A percentile compares a stretch with the other conserved stretches of the same genome.
Conservation (phyloP, 345 rosid genomes). For the Mangifera indica region DNA sequence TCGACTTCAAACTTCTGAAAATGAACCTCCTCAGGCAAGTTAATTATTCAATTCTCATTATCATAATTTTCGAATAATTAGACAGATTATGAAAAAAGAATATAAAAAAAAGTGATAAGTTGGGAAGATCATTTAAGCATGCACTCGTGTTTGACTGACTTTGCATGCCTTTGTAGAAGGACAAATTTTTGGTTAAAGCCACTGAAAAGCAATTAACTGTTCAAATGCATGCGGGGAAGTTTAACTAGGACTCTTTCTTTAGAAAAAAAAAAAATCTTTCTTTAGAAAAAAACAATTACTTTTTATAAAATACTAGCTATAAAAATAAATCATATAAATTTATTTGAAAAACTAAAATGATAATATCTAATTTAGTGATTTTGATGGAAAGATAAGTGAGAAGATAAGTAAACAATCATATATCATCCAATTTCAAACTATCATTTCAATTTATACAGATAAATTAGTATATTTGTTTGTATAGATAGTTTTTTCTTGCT, state of each 20-base stretch:
- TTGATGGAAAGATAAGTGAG: too few relatives aligned
- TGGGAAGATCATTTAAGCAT: slow-evolving; percentile 15
- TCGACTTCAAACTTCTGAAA: slow-evolving; percentile 72
- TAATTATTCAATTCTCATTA: too few relatives aligned
- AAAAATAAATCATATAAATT: too few relatives aligned
- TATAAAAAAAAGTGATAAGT: background rate
- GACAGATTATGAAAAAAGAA: background rate
- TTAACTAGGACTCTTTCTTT: background rate
- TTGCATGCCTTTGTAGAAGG: slow-evolving; percentile 5
- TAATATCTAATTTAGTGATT: too few relatives aligned
- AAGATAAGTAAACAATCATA: too few relatives aligned
- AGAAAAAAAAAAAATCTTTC: background rate
- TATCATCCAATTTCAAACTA: too few relatives aligned
- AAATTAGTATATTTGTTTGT: too few relatives aligned
- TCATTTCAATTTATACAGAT: too few relatives aligned
- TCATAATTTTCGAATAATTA: background rate
- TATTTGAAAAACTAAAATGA: too few relatives aligned
- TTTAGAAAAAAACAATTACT: too few relatives aligned
- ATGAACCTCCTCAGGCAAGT: slow-evolving; percentile 71
- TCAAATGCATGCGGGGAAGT: background rate
- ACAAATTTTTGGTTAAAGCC: slow-evolving; percentile 7
- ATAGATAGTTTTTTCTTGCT: too few relatives aligned
- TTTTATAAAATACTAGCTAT: too few relatives aligned
- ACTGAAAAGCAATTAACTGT: background rate
- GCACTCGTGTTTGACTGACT: slow-evolving; percentile 24